phyloP scores from a whole-genome alignment of 202 grass and related monocot species.

The Schoenoplectus triqueter region DNA sequence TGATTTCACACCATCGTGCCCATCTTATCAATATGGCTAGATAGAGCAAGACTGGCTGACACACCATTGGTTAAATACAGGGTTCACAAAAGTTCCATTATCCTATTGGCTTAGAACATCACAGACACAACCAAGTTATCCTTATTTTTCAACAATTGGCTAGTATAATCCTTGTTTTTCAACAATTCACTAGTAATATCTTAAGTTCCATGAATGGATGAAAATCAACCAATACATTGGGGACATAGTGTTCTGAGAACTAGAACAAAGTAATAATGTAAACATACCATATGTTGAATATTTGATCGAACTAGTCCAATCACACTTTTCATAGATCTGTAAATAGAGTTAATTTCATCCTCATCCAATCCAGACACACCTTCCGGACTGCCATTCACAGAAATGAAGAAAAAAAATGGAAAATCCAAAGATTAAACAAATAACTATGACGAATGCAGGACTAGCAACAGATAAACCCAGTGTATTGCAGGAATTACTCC shows the following conservation, averaged over 20 bases:
- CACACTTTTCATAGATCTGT: conserved; percentile 64
- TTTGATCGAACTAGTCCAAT: conserved; percentile 55
- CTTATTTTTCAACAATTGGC: not conserved
- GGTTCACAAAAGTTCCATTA: not conserved
- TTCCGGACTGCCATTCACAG: conserved; percentile 55
- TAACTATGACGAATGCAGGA: not conserved
- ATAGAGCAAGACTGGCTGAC: not conserved
- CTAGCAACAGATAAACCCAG: not conserved
- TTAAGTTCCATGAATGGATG: not conserved
- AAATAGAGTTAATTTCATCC: conserved; percentile 64
- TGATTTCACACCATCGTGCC: not conserved
- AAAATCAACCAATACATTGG: not conserved
- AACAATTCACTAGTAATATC: not conserved
- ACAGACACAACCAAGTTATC: not conserved
- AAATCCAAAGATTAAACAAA: conserved; percentile 4
- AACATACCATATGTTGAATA: conserved; percentile 28
- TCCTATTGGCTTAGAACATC: not conserved
- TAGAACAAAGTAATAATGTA: not conserved
- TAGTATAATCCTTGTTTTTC: no score
- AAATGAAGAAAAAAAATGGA: conserved; percentile 10
- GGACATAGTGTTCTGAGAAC: not conserved
- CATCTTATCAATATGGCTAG: not conserved
- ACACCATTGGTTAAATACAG: conserved; percentile 8
- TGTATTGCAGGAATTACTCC: not conserved
- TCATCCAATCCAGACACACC: conserved; percentile 53